phyloP scores from a whole-genome alignment of 2,329 filamentous ascomycete genomes.

The Colletotrichum tamarilloi region DNA sequence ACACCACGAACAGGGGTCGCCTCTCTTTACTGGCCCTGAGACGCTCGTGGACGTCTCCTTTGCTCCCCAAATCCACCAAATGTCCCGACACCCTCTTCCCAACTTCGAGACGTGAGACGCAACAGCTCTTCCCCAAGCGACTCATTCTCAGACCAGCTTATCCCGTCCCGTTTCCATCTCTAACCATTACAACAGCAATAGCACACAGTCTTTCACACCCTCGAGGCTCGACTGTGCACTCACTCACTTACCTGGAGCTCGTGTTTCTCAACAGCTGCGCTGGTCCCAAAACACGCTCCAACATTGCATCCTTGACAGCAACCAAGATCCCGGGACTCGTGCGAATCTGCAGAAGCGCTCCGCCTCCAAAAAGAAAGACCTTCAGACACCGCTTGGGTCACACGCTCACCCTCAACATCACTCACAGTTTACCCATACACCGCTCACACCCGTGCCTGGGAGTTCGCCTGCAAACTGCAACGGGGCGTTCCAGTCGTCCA shows the following conservation, averaged over 20 bases:
- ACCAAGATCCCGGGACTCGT: constrained; percentile 34
- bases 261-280: constrained; percentile 29
- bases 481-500: constrained; percentile 6
- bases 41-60: constrained; percentile 6
- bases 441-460: not conserved
- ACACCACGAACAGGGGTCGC: constrained; percentile 28
- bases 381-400: constrained; percentile 22
- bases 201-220: too few relatives aligned
- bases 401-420: not conserved
- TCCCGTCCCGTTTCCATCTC: constrained; percentile 27
- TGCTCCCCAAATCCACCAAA: constrained; percentile 29
- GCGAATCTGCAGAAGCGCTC: constrained; percentile 24
- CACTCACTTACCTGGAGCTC: not conserved
- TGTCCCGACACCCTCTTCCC: constrained; percentile 31
- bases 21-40: constrained; percentile 25
- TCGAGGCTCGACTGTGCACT: not conserved
- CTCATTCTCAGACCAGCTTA: constrained; percentile 33
- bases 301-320: constrained; percentile 33
- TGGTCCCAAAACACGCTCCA: constrained; percentile 34
- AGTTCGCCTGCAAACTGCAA: constrained; percentile 4
- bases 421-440: not conserved
- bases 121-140: constrained; percentile 31
- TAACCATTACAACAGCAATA: not conserved
- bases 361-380: constrained; percentile 6
- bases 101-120: constrained; percentile 34